Conservation (phyloP, 129 eudicot species). For the Chrysanthemum makinoi region DNA sequence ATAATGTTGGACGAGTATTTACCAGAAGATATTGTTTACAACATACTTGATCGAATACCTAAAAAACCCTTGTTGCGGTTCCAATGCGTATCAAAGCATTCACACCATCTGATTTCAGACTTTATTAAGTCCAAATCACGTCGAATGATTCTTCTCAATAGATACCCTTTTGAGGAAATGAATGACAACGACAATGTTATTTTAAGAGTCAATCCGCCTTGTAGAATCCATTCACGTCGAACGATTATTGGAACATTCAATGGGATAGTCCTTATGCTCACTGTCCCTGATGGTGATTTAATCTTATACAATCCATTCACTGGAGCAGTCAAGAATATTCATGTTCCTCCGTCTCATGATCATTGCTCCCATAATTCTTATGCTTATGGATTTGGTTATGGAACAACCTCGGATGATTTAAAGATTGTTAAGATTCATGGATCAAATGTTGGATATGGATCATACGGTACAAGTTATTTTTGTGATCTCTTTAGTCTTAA, state of each 20-base stretch:
- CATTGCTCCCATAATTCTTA: not conserved
- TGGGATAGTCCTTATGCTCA: not conserved
- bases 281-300: no score
- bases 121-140: not conserved
- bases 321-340: not conserved
- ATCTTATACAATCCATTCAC: slow-evolving; percentile 1
- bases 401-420: not conserved
- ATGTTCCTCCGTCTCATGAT: not conserved
- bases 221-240: not conserved
- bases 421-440: not conserved
- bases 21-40: not conserved
- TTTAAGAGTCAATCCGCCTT: not conserved
- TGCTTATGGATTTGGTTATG: slow-evolving; percentile 8
- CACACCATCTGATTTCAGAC: not conserved
- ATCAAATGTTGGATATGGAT: not conserved
- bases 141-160: not conserved
- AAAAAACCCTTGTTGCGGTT: not conserved
- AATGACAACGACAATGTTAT: not conserved
- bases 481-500: not conserved
- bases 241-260: slow-evolving; percentile 1
- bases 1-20: not conserved
- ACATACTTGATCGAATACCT: not conserved
- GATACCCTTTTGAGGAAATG: not conserved
- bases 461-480: not conserved
- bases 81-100: not conserved